Conservation (phyloP, 768 basidiomycete genomes). For the Tulasnella sp. region DNA sequence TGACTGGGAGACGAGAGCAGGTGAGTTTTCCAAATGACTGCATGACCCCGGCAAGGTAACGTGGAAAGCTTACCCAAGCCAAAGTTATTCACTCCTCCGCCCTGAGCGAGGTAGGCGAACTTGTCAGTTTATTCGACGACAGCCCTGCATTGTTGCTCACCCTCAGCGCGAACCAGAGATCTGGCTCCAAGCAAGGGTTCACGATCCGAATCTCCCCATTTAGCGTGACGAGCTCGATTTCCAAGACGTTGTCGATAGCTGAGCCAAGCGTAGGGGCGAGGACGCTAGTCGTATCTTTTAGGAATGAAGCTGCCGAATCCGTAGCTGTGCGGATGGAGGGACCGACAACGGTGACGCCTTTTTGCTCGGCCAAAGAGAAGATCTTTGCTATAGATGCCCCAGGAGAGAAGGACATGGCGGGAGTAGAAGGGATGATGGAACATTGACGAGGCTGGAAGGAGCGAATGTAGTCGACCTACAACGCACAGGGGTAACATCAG, state of each 20-base stretch:
- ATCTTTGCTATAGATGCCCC: neutral
- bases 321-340: neutral
- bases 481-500: neutral
- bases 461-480: constrained; percentile 16
- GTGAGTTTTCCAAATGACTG: too few relatives aligned
- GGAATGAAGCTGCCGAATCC: neutral
- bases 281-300: constrained; percentile 13
- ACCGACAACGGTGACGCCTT: constrained; percentile 23
- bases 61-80: constrained; percentile 16
- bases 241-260: constrained; percentile 17
- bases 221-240: constrained; percentile 12
- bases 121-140: neutral
- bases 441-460: constrained; percentile 13
- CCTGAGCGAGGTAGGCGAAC: neutral
- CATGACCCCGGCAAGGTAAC: too few relatives aligned
- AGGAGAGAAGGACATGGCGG: neutral
- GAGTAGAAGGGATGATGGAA: neutral
- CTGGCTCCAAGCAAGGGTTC: constrained; percentile 11
- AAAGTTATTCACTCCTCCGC: constrained; percentile 11
- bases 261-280: constrained; percentile 19
- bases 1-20: neutral
- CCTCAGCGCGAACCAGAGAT: constrained; percentile 20
- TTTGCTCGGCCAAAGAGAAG: constrained; percentile 12
- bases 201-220: constrained; percentile 13
- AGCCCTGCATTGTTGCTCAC: neutral